These are phyloP conservation scores for Umbelopsis ramanniana DNA, from an alignment of 192 early-diverging fungal species.

Conservation along the genomic window DNA sequence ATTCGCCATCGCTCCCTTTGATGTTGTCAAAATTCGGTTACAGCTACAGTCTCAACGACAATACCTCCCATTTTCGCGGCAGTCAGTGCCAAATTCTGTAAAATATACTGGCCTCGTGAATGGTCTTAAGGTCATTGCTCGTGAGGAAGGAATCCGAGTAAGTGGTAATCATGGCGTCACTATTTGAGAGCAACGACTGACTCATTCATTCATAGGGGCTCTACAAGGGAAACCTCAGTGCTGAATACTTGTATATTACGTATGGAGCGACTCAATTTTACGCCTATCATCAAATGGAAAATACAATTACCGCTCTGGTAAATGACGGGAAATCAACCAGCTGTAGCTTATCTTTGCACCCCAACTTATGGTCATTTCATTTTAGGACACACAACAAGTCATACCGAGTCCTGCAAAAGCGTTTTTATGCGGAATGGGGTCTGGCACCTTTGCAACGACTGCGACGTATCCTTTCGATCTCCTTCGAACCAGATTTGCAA, in stretches of 20 bases:
- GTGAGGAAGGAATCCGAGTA: conserved; percentile 83
- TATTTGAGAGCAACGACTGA: not conserved
- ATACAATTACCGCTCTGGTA: conserved; percentile 17
- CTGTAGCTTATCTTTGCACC: too few species aligned
- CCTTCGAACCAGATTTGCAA: conserved; percentile 90
- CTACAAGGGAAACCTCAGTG: conserved; percentile 94
- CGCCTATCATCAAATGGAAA: conserved; percentile 65
- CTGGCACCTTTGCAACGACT: conserved; percentile 79
- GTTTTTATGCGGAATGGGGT: conserved; percentile 78
- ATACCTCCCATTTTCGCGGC: conserved; percentile 34
- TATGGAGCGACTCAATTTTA: conserved; percentile 92
- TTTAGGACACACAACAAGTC: conserved; percentile 7
- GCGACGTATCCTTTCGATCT: conserved; percentile 96
- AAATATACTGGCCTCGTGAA: conserved; percentile 72
- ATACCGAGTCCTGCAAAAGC: conserved; percentile 50
- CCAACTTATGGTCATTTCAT: not conserved
- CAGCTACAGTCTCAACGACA: conserved; percentile 51
- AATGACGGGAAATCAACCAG: not conserved
- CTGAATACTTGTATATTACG: conserved; percentile 89
- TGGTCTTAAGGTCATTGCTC: conserved; percentile 69
- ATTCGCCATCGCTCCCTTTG: conserved; percentile 87
- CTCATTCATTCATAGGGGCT: conserved; percentile 55
- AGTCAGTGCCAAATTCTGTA: conserved; percentile 26
- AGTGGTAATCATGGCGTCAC: not conserved
- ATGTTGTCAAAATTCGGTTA: conserved; percentile 92